Conservation (phyloP, 495 filamentous ascomycete species). For the Cetradonia linearis region DNA sequence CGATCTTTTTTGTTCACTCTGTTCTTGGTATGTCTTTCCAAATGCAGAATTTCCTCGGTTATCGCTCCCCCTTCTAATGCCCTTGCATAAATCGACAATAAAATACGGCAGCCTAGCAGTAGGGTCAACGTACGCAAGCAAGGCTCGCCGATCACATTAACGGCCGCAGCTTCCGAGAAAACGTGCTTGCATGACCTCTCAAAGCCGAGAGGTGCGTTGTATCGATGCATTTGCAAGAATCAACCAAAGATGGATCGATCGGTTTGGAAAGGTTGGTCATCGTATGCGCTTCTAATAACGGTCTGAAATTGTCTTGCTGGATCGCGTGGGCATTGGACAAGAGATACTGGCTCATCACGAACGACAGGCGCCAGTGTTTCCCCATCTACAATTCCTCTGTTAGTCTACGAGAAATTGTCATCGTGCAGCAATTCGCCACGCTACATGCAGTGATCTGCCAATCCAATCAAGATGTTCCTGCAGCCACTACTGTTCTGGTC, state of each 20-base stretch:
- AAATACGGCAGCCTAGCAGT: background rate
- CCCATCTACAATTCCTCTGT: constrained; percentile 8
- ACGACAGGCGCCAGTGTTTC: constrained; percentile 10
- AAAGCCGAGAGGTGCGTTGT: background rate
- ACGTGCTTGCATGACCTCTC: constrained; percentile 1
- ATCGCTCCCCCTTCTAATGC: background rate
- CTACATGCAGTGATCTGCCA: constrained; percentile 5
- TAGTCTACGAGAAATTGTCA: background rate
- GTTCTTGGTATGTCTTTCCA: background rate
- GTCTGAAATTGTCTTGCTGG: background rate
- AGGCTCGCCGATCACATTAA: background rate
- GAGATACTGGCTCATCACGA: constrained; percentile 4
- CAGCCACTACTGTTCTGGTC: background rate
- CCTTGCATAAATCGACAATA: background rate
- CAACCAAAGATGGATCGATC: background rate
- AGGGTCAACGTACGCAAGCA: background rate
- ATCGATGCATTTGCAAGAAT: background rate
- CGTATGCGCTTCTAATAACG: constrained; percentile 1
- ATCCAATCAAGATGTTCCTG: background rate
- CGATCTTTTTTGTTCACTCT: background rate
- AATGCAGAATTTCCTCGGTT: background rate
- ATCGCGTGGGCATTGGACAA: background rate
- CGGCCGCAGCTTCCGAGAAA: background rate
- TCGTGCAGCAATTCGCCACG: constrained; percentile 13
- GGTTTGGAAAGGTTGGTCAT: background rate